A percentile compares a stretch with the other conserved stretches of the same genome.
These are phyloP conservation scores for Amanita rubescens DNA, from an alignment of 768 basidiomycete species.

Conservation along the genomic window DNA sequence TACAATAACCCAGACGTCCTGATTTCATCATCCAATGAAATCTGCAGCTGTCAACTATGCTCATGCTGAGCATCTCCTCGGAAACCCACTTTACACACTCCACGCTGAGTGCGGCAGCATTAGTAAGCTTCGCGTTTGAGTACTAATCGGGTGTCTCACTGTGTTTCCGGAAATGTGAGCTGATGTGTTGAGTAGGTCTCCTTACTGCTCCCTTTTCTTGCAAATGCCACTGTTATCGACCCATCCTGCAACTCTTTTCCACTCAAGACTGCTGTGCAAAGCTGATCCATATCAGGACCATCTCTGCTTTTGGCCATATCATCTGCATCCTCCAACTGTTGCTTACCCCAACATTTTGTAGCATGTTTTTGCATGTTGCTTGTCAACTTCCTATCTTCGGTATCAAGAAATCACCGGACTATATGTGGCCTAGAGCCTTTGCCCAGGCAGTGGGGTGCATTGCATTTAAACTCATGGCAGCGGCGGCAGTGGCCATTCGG, in stretches of 20 bases:
- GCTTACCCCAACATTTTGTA: not conserved
- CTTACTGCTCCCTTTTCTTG: not conserved
- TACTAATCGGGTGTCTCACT: not conserved
- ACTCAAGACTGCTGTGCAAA: not conserved
- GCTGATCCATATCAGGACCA: not conserved
- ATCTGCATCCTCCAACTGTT: too few species aligned
- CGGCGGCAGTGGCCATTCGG: too few species aligned
- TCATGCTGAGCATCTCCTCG: not conserved
- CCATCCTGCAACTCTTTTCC: too few species aligned
- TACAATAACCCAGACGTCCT: not conserved
- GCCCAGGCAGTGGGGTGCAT: too few species aligned
- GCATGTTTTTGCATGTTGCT: not conserved
- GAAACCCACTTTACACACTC: not conserved
- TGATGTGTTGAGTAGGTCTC: not conserved
- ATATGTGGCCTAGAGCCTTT: not conserved
- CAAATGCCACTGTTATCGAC: not conserved
- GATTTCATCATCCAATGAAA: not conserved
- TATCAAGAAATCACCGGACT: not conserved
- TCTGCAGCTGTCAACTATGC: not conserved
- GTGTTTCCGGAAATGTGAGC: not conserved
- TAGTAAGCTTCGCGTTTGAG: too few species aligned
- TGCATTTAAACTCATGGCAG: too few species aligned
- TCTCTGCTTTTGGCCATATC: not conserved
- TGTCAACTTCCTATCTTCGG: not conserved
- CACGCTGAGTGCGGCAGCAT: too few species aligned